Evolutionary conservation across 1,284 basidiomycete genomes (phyloP).

Genomic region (Ceratobasidium sp.): DNA sequence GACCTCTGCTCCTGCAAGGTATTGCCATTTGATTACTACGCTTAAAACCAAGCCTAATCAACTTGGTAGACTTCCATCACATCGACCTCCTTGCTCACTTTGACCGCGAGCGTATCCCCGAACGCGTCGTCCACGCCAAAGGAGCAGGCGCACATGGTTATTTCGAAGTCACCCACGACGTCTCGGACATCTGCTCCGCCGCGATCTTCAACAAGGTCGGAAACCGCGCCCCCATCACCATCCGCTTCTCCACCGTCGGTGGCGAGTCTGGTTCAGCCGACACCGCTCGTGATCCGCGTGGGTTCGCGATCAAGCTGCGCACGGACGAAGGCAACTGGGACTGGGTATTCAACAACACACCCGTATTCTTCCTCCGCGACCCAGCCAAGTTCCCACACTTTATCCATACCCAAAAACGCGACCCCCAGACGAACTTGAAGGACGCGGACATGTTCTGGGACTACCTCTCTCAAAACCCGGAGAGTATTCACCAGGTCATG

Average conservation of each 20-base stretch:
- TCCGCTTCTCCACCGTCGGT: slow-evolving; percentile 88
- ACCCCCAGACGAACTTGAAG: slow-evolving; percentile 87
- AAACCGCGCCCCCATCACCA: slow-evolving; percentile 72
- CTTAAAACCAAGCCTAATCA: background rate
- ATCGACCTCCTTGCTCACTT: slow-evolving; percentile 91
- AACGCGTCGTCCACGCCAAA: slow-evolving; percentile 90
- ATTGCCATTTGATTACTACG: slow-evolving; percentile 46
- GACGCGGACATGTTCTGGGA: slow-evolving; percentile 87
- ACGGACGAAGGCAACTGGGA: slow-evolving; percentile 90
- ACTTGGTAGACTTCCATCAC: slow-evolving; percentile 76
- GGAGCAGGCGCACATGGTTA: slow-evolving; percentile 91
- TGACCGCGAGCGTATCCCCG: slow-evolving; percentile 93
- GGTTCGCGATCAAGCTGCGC: slow-evolving; percentile 89
- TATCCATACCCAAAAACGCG: slow-evolving; percentile 94
- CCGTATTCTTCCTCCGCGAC: slow-evolving; percentile 87
- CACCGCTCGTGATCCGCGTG: slow-evolving; percentile 90
- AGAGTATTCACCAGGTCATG: slow-evolving; percentile 86
- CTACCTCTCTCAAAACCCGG: slow-evolving; percentile 90
- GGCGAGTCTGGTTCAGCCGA: slow-evolving; percentile 90
- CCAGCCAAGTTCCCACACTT: slow-evolving; percentile 89
- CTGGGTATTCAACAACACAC: slow-evolving; percentile 80
- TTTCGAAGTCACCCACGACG: slow-evolving; percentile 85
- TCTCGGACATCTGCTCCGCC: slow-evolving; percentile 81
- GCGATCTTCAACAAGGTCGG: slow-evolving; percentile 74
- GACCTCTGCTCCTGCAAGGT: slow-evolving; percentile 89